Conservation (phyloP, 768 basidiomycete genomes). For the Hygrocybe coccinea region DNA sequence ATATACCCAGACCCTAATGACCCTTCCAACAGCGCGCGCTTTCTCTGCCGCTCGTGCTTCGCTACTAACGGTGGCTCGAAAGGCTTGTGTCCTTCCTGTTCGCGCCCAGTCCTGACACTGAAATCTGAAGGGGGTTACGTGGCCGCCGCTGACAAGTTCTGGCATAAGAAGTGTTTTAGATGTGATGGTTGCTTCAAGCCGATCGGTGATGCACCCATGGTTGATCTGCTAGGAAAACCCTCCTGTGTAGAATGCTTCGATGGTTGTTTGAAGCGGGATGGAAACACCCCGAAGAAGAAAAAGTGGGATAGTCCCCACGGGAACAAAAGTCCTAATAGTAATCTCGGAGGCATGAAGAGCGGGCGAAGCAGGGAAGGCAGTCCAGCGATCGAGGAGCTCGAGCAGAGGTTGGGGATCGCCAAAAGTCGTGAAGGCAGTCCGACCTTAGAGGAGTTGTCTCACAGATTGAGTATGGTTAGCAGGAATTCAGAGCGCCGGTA, state of each 20-base stretch:
- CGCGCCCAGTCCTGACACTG: slow-evolving; percentile 65
- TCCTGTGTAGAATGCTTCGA: slow-evolving; percentile 81
- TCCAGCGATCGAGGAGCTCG: slow-evolving; percentile 49
- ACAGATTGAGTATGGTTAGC: slow-evolving; percentile 35
- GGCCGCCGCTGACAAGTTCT: slow-evolving; percentile 62
- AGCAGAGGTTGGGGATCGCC: slow-evolving; percentile 40
- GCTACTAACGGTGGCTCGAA: slow-evolving; percentile 68
- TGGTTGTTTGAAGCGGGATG: slow-evolving; percentile 56
- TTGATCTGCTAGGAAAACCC: slow-evolving; percentile 77
- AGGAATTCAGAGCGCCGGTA: slow-evolving; percentile 19
- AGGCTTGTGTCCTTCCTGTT: slow-evolving; percentile 64
- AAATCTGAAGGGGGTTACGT: slow-evolving; percentile 77
- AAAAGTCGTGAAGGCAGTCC: slow-evolving; percentile 54
- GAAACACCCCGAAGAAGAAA: slow-evolving; percentile 45
- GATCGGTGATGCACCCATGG: slow-evolving; percentile 71
- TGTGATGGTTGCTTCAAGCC: slow-evolving; percentile 70
- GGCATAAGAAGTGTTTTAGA: slow-evolving; percentile 80
- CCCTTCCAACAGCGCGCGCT: slow-evolving; percentile 38
- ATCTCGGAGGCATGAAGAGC: slow-evolving; percentile 40
- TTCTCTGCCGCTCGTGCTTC: slow-evolving; percentile 75
- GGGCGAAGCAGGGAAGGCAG: slow-evolving; percentile 49
- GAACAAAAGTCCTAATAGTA: slow-evolving; percentile 19
- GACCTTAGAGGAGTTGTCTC: slow-evolving; percentile 45
- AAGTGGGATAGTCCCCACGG: not conserved
- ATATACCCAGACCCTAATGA: slow-evolving; percentile 72